Conservation (phyloP, 139 green algal species). For the Pycnococcus provasolii region DNA sequence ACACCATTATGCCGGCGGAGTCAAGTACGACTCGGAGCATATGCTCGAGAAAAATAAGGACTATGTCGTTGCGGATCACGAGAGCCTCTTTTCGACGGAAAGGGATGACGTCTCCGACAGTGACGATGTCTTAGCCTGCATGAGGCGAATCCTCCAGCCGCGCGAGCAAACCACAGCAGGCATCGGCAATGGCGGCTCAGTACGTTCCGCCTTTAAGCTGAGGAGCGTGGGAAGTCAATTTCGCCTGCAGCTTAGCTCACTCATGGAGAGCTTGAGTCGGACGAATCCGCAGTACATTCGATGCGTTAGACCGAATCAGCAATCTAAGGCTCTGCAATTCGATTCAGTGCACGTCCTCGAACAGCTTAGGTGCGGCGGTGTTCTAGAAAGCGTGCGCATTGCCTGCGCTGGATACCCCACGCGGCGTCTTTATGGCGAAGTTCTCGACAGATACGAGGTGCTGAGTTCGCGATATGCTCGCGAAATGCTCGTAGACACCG, state of each 20-base stretch:
- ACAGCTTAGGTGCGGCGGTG: conserved; percentile 15
- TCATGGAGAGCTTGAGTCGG: conserved; percentile 31
- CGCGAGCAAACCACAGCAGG: too few relatives aligned
- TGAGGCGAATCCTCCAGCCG: background rate
- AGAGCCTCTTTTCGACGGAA: conserved; percentile 64
- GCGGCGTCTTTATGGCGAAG: conserved; percentile 1
- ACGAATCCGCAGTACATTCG: conserved; percentile 14
- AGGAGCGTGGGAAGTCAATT: conserved; percentile 55
- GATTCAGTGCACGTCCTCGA: conserved; percentile 11
- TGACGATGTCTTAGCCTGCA: background rate
- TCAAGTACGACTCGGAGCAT: conserved; percentile 39
- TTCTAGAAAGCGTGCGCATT: conserved; percentile 14
- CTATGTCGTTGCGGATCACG: conserved; percentile 94
- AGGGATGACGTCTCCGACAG: background rate
- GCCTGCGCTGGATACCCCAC: background rate
- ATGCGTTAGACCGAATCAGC: conserved; percentile 23
- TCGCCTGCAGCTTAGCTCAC: conserved; percentile 22
- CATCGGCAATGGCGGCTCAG: too few relatives aligned
- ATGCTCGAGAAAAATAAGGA: conserved; percentile 79
- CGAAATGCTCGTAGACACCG: conserved; percentile 4
- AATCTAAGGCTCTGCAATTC: conserved; percentile 18
- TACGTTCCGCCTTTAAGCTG: background rate
- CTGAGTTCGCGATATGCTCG: background rate
- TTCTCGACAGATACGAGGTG: conserved; percentile 16
- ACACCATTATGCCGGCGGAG: conserved; percentile 83